Evolutionary conservation across 768 basidiomycete species (phyloP).

Genomic region (Dioszegia hungarica): DNA sequence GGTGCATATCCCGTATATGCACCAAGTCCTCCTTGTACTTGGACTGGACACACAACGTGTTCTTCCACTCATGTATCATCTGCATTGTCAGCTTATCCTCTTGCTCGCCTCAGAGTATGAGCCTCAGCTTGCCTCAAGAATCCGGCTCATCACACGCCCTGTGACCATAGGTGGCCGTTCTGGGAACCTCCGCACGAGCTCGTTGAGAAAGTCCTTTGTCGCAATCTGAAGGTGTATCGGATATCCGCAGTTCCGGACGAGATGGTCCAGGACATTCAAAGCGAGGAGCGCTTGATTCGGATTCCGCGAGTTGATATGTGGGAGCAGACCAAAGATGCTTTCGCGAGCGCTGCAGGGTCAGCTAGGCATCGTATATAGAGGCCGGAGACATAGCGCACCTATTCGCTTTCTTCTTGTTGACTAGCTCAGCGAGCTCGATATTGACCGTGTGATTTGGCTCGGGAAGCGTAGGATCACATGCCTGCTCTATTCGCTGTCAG

Average conservation of each 20-base stretch:
- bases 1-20: slow-evolving; percentile 96
- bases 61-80: slow-evolving; percentile 89
- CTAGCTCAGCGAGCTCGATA: slow-evolving; percentile 86
- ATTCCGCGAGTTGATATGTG: slow-evolving; percentile 84
- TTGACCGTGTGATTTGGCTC: slow-evolving; percentile 90
- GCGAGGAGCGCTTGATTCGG: slow-evolving; percentile 85
- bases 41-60: slow-evolving; percentile 78
- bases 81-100: slow-evolving; percentile 3
- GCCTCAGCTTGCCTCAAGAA: slow-evolving; percentile 61
- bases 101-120: neutral
- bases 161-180: slow-evolving; percentile 95
- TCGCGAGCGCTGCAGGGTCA: slow-evolving; percentile 68
- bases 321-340: slow-evolving; percentile 76
- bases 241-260: slow-evolving; percentile 94
- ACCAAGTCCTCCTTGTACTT: slow-evolving; percentile 95
- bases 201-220: slow-evolving; percentile 97
- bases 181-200: slow-evolving; percentile 94
- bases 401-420: slow-evolving; percentile 95
- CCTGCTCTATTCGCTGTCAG: slow-evolving; percentile 54
- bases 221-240: slow-evolving; percentile 93
- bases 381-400: slow-evolving; percentile 57
- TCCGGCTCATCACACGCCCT: slow-evolving; percentile 88
- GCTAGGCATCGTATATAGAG: neutral
- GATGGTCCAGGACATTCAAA: slow-evolving; percentile 50
- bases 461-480: slow-evolving; percentile 76